Conservation (phyloP, 495 filamentous ascomycete genomes). For the Hypoxylon cercidicola region DNA sequence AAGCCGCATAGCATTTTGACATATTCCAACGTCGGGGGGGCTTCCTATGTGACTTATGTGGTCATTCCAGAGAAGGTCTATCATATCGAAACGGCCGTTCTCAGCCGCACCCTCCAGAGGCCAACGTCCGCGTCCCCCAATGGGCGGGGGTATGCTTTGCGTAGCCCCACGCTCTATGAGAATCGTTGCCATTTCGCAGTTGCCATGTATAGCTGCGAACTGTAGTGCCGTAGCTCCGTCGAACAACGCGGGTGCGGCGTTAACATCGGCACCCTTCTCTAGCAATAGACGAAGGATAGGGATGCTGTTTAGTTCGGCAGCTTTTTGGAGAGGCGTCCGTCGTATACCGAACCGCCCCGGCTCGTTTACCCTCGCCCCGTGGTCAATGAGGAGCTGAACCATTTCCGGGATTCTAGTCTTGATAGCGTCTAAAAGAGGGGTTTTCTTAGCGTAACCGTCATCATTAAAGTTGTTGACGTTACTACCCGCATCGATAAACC, state of each 20-base stretch:
- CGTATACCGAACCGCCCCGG: constrained; percentile 5
- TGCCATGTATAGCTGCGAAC: constrained; percentile 21
- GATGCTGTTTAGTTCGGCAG: constrained; percentile 41
- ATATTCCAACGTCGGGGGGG: constrained; percentile 21
- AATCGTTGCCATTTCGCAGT: constrained; percentile 17
- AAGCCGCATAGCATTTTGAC: constrained; percentile 27
- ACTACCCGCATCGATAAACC: too few species aligned
- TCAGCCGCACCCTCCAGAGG: constrained; percentile 34
- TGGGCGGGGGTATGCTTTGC: constrained; percentile 1
- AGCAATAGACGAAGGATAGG: constrained; percentile 30
- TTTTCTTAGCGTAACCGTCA: neutral
- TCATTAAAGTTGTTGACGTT: too few species aligned
- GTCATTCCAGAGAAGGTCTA: constrained; percentile 27
- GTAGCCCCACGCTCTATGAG: constrained; percentile 18
- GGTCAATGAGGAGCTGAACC: constrained; percentile 45
- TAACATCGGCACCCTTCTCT: constrained; percentile 19
- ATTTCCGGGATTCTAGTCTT: constrained; percentile 27
- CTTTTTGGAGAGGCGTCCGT: constrained; percentile 44
- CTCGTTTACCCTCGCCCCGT: constrained; percentile 45
- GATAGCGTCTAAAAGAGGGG: constrained; percentile 31
- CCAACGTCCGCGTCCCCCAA: constrained; percentile 12
- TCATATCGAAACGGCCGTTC: constrained; percentile 35
- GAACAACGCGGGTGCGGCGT: constrained; percentile 6
- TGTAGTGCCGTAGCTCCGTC: constrained; percentile 24
- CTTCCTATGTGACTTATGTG: neutral